phyloP scores from a whole-genome alignment of 2,329 filamentous ascomycete species.

The Didymosphaeria variabile region DNA sequence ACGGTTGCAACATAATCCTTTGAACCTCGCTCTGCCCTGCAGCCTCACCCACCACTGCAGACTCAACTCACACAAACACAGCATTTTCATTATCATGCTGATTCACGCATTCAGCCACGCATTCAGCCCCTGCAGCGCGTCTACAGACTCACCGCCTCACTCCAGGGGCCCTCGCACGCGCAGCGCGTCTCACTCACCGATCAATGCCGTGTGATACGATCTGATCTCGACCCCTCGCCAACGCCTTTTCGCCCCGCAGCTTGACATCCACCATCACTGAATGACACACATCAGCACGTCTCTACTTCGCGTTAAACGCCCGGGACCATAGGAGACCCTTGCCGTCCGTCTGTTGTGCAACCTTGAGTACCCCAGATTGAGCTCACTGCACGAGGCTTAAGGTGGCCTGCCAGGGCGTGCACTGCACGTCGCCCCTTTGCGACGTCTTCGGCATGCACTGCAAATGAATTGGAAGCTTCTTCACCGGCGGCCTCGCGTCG shows the following conservation, averaged over 20 bases:
- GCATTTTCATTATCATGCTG: conserved; percentile 24
- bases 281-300: conserved; percentile 12
- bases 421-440: conserved; percentile 12
- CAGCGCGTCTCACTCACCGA: conserved; percentile 13
- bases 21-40: not conserved
- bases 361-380: conserved; percentile 4
- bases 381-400: conserved; percentile 5
- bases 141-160: conserved; percentile 17
- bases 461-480: conserved; percentile 15
- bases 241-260: conserved; percentile 15
- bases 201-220: conserved; percentile 21
- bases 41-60: conserved; percentile 1
- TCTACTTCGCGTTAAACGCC: conserved; percentile 17
- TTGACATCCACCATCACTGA: not conserved
- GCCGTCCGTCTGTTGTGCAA: conserved; percentile 6
- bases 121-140: conserved; percentile 19
- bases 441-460: conserved; percentile 8
- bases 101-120: conserved; percentile 9
- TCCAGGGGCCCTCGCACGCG: conserved; percentile 7
- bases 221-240: conserved; percentile 18
- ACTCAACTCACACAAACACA: conserved; percentile 1
- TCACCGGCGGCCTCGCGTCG: conserved; percentile 12
- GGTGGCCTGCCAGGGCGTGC: conserved; percentile 7
- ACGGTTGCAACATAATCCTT: conserved; percentile 10
- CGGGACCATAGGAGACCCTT: conserved; percentile 12